phyloP scores from a whole-genome alignment of 2,329 filamentous ascomycete genomes.

The Aspergillus tubingensis region DNA sequence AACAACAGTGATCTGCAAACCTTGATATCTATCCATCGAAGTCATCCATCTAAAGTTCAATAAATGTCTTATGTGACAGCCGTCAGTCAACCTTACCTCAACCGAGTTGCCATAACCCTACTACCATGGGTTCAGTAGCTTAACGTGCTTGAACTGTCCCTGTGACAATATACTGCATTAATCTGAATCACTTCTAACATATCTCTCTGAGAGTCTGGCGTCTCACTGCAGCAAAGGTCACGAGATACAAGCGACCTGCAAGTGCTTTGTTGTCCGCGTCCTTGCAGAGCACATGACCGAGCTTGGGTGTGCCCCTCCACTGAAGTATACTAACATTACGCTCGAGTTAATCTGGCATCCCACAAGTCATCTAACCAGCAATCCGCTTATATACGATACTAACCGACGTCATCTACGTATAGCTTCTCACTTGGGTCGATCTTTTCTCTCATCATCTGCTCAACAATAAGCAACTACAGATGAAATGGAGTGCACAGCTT shows the following conservation, averaged over 20 bases:
- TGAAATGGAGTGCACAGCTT: not conserved
- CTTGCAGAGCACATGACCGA: not conserved
- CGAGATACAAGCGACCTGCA: not conserved
- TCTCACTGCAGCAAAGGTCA: not conserved
- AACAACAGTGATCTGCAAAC: not conserved
- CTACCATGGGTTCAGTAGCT: not conserved
- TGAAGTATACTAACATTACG: not conserved
- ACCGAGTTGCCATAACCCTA: not conserved
- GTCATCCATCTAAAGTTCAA: not conserved
- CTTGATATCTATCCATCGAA: not conserved
- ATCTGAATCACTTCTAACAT: no score
- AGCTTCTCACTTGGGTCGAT: no score
- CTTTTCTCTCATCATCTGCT: not conserved
- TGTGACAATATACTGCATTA: not conserved
- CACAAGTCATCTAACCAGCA: not conserved
- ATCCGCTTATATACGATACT: not conserved
- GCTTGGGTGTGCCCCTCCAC: not conserved
- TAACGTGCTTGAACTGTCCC: not conserved
- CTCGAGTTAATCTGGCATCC: not conserved
- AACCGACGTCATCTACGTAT: not conserved
- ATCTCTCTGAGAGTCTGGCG: not conserved
- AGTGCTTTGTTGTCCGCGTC: not conserved
- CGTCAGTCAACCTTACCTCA: not conserved
- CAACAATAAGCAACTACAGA: not conserved
- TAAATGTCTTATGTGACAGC: not conserved